Conservation (phyloP, 148 eudicot species). For the Chenopodium berlandieri region DNA sequence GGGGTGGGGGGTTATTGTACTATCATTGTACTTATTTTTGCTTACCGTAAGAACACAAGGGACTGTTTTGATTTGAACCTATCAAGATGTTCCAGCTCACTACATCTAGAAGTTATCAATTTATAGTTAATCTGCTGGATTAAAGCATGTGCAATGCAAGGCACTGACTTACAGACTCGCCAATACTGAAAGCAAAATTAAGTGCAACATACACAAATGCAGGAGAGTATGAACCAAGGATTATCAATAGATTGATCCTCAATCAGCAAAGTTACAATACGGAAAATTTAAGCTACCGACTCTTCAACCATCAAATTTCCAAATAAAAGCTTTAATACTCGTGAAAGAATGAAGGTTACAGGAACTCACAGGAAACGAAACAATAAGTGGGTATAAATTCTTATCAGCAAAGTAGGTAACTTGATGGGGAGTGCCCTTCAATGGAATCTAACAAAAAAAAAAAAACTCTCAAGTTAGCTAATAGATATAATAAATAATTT, state of each 20-base stretch:
- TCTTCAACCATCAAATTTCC: background rate
- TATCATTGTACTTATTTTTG: too few species aligned
- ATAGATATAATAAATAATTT: background rate
- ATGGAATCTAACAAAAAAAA: conserved; percentile 55
- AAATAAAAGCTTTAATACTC: background rate
- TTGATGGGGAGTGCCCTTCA: conserved; percentile 99
- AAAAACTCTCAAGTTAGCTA: conserved; percentile 10
- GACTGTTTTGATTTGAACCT: background rate
- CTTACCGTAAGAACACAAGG: background rate
- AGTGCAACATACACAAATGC: background rate
- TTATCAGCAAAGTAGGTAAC: conserved; percentile 93
- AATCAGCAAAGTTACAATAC: background rate
- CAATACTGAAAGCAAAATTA: background rate
- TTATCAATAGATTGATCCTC: background rate
- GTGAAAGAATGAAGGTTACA: conserved; percentile 4
- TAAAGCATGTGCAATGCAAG: too few species aligned
- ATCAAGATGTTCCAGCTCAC: background rate
- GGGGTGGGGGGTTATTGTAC: too few species aligned
- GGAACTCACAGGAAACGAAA: conserved; percentile 83
- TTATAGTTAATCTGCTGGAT: background rate
- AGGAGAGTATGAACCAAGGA: background rate
- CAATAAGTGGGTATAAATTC: conserved; percentile 87
- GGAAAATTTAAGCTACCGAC: background rate
- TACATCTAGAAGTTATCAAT: background rate
- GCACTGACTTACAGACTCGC: background rate